Evolutionary conservation across 345 rosid genomes (phyloP).

Genomic region (Hevea brasiliensis): DNA sequence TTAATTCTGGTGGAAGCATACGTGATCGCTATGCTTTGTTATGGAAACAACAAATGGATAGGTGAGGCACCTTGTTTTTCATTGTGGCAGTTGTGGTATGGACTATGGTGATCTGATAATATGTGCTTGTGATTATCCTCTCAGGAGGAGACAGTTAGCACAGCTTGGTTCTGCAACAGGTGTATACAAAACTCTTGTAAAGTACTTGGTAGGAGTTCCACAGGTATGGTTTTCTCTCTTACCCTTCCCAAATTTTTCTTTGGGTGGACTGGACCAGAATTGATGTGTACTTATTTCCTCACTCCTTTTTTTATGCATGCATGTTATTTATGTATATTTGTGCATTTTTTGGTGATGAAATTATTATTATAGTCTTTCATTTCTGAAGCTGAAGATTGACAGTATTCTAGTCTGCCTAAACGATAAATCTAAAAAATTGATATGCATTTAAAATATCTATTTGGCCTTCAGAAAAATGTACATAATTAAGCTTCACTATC

Average conservation of each 20-base stretch:
- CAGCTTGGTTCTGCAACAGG: constrained; percentile 98
- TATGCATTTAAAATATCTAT: neutral
- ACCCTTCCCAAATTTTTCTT: neutral
- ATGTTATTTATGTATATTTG: neutral
- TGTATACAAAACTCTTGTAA: constrained; percentile 94
- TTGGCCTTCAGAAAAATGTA: neutral
- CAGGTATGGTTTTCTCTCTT: constrained; percentile 49
- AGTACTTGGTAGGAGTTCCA: constrained; percentile 99
- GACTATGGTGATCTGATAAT: constrained; percentile 19
- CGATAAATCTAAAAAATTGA: neutral
- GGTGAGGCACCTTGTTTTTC: constrained; percentile 46
- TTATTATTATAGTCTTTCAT: constrained; percentile 4
- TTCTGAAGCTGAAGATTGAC: neutral
- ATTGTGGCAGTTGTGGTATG: constrained; percentile 6
- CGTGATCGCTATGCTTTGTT: constrained; percentile 75
- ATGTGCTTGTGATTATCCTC: constrained; percentile 16
- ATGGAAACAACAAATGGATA: constrained; percentile 96
- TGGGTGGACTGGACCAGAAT: neutral
- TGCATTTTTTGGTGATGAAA: neutral
- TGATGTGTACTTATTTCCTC: neutral
- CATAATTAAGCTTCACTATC: constrained; percentile 14
- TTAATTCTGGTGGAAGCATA: constrained; percentile 78
- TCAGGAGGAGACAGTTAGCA: constrained; percentile 90
- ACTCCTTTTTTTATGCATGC: neutral
- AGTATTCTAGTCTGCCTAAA: constrained; percentile 1